Base-by-base conservation (phyloP, 257 asterid species). In the Cordia subcordata region DNA sequence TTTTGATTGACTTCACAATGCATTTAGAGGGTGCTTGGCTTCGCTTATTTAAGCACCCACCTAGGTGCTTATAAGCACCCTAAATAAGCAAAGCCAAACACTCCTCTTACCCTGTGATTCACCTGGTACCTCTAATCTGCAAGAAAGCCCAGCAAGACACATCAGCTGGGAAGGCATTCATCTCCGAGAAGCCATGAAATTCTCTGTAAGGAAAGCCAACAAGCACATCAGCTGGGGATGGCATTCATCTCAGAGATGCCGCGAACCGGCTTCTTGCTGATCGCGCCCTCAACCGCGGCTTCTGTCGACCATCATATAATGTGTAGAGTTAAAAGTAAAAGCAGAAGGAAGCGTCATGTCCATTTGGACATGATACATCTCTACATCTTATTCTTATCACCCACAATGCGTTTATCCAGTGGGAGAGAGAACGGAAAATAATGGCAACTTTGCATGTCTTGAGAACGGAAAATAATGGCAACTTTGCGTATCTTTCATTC, bases 241-340 rank as follows among this genome's bases (percentile, higher is more conserved):
- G 82, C 0, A 50, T 73, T 53, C 81, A 74, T 63, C 76, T 73
- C 50, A 73, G 78, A 1, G 81, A 72, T 49, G 61, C 75, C 13
- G 70, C 73, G 86, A 62, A 80, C 37, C 52, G 49, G 65, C 68
- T 76, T 37, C 33, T 76, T 15, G 49, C 80, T 17, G 53, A 68
- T 63, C 80, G 70, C 22, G 73, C 73, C 53, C 74, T 73, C 72
- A 63, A 65, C 22, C 74, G 73, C 53, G 85, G 76, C 62, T 80
- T 61, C 65, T 73, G 80, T 20, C 61, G 52, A 18, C 82, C 82
- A 0, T 57, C 79, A 18, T 71, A 71, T 54, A 27, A 14, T 6
- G 73, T 55, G 66, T 62, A 77, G 49, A 64, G 73, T 64, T 66
- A 47, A 42, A 40, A 27, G 16, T 13, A 35, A 35, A 12, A 13